These are phyloP conservation scores for Laburnicola sp. DNA, from an alignment of 2,329 filamentous ascomycete genomes.

Conservation along the genomic window DNA sequence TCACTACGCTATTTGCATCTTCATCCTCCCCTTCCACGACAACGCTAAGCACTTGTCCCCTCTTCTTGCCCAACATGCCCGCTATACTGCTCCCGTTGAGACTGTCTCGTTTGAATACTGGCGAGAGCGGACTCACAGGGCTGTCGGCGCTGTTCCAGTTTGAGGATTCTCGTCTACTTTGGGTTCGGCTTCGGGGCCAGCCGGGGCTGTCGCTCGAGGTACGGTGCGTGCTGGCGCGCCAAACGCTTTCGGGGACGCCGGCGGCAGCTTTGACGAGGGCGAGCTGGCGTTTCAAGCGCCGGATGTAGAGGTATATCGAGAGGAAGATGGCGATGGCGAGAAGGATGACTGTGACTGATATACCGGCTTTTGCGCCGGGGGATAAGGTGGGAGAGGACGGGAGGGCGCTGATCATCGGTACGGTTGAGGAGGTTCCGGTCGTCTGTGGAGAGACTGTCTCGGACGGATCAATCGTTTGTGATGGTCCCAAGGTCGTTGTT, in stretches of 20 bases:
- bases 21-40: conserved; percentile 30
- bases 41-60: conserved; percentile 26
- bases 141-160: background rate
- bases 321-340: conserved; percentile 19
- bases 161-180: background rate
- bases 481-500: background rate
- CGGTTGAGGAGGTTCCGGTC: background rate
- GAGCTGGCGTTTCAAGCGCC: conserved; percentile 28
- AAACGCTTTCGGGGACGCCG: conserved; percentile 17
- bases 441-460: background rate
- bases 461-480: background rate
- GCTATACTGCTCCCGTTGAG: conserved; percentile 9
- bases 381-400: conserved; percentile 20
- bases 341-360: conserved; percentile 20
- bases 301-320: conserved; percentile 28
- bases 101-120: conserved; percentile 5
- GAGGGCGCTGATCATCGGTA: conserved; percentile 17
- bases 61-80: conserved; percentile 19
- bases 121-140: conserved; percentile 19
- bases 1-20: conserved; percentile 8
- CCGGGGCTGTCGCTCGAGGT: conserved; percentile 3
- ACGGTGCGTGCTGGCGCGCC: conserved; percentile 12
- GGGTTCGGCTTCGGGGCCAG: conserved; percentile 1
- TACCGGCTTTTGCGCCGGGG: conserved; percentile 27
- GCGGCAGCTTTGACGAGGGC: conserved; percentile 21